A percentile compares a stretch with the other conserved stretches of the same genome.
These are phyloP conservation scores for Phyllostachys edulis DNA, from an alignment of 176 grass and related monocot species.

Conservation along the genomic window DNA sequence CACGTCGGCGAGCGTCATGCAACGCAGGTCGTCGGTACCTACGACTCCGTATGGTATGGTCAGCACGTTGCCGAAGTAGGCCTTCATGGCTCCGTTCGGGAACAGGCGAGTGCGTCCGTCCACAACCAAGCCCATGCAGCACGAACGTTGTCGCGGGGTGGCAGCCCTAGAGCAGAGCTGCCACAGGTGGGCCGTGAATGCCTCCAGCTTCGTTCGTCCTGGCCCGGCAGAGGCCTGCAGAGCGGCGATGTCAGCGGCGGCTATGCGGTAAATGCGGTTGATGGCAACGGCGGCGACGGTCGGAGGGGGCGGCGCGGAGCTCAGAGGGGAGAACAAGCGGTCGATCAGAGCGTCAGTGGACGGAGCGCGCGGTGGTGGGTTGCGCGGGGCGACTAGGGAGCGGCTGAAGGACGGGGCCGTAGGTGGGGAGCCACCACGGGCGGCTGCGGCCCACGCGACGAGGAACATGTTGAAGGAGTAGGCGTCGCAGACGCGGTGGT, in stretches of 20 bases:
- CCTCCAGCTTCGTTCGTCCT: constrained; percentile 51
- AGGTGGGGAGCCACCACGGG: not conserved
- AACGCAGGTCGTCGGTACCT: not conserved
- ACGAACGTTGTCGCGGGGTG: constrained; percentile 16
- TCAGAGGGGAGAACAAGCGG: constrained; percentile 36
- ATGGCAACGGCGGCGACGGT: not conserved
- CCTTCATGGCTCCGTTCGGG: constrained; percentile 28
- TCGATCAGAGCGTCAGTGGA: constrained; percentile 48
- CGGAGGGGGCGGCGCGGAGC: constrained; percentile 8
- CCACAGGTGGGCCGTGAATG: constrained; percentile 77
- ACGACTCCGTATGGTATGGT: constrained; percentile 58
- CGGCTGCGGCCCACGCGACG: constrained; percentile 51
- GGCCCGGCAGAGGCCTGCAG: constrained; percentile 36
- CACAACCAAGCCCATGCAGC: constrained; percentile 73
- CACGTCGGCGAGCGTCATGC: constrained; percentile 46
- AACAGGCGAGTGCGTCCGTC: constrained; percentile 51
- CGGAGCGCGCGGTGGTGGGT: constrained; percentile 12
- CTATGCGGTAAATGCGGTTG: constrained; percentile 67
- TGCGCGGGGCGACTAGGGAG: constrained; percentile 47
- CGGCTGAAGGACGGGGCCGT: constrained; percentile 43
- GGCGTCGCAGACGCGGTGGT: constrained; percentile 86
- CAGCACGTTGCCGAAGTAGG: constrained; percentile 76
- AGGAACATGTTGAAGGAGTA: constrained; percentile 91
- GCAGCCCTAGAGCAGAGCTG: constrained; percentile 38
- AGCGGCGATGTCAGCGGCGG: constrained; percentile 30